Percentiles rank a stretch among this genome's conserved stretches.
Evolutionary conservation across 768 basidiomycete species (phyloP).

Genomic region (Phaeotremella skinneri): DNA sequence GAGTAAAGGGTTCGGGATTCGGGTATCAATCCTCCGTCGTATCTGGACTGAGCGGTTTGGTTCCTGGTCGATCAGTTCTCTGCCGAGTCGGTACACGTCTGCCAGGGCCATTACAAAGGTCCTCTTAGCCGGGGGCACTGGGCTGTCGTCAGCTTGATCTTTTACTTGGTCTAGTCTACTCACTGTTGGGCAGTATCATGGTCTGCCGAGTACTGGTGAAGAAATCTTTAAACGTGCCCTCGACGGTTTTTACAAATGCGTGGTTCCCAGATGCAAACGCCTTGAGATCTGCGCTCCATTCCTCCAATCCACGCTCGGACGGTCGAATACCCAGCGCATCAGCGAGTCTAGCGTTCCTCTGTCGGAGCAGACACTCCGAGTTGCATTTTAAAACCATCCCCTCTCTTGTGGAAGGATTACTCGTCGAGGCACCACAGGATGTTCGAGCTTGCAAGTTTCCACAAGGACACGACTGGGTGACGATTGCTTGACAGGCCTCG

Average conservation of each 20-base stretch:
- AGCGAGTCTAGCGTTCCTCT: constrained; percentile 82
- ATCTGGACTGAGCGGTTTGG: constrained; percentile 78
- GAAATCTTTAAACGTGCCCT: constrained; percentile 77
- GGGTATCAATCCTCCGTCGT: constrained; percentile 74
- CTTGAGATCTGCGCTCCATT: constrained; percentile 65
- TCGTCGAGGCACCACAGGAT: constrained; percentile 64
- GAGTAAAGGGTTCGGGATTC: constrained; percentile 69
- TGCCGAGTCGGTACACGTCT: constrained; percentile 74
- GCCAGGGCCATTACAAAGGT: constrained; percentile 74
- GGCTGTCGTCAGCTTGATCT: constrained; percentile 61
- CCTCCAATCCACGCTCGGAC: constrained; percentile 50
- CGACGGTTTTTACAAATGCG: constrained; percentile 70
- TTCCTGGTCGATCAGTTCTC: constrained; percentile 85
- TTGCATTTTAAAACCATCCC: constrained; percentile 66
- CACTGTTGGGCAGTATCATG: constrained; percentile 33
- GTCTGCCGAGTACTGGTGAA: constrained; percentile 41
- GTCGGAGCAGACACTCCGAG: constrained; percentile 76
- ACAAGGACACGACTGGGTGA: constrained; percentile 75
- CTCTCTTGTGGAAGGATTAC: constrained; percentile 56
- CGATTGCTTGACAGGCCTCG: constrained; percentile 66
- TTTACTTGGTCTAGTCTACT: constrained; percentile 58
- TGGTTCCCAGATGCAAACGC: constrained; percentile 62
- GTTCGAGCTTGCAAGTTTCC: constrained; percentile 73
- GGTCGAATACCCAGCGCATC: constrained; percentile 81
- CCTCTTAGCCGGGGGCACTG: constrained; percentile 70